Conservation (phyloP, 257 asterid genomes). For the Solanum appendiculatum region DNA sequence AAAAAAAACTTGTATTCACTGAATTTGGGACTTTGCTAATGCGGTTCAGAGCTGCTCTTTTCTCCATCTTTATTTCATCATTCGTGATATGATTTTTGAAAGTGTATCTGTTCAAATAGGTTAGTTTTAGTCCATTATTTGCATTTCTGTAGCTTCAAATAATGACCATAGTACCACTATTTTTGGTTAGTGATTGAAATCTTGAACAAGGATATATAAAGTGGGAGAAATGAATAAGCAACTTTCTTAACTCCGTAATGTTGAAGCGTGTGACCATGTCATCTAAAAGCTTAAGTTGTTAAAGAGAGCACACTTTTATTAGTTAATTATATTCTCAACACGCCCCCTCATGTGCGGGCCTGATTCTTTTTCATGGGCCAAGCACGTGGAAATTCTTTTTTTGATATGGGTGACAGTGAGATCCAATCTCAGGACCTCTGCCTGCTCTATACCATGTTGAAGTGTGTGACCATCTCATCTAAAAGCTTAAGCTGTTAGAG, state of each 20-base stretch:
- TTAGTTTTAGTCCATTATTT: neutral
- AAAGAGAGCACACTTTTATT: too few relatives aligned
- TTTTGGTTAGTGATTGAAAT: neutral
- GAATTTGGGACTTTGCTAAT: neutral
- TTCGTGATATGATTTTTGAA: neutral
- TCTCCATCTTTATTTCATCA: neutral
- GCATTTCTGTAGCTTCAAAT: neutral
- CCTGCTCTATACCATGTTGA: too few relatives aligned
- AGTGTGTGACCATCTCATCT: too few relatives aligned
- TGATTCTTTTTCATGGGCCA: too few relatives aligned
- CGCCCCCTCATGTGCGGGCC: too few relatives aligned
- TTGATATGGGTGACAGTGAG: too few relatives aligned
- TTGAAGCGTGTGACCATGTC: too few relatives aligned
- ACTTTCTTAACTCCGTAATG: neutral
- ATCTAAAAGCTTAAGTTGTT: too few relatives aligned
- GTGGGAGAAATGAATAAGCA: neutral
- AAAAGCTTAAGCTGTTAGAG: too few relatives aligned
- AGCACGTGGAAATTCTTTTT: too few relatives aligned
- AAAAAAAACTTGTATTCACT: neutral
- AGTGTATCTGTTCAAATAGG: neutral
- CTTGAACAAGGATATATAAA: neutral
- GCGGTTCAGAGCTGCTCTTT: neutral
- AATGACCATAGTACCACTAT: neutral
- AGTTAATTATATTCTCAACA: too few relatives aligned
- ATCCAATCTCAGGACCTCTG: too few relatives aligned